Conservation (phyloP, 108 stramenopile genomes). For the Schizochytrium sp. region DNA sequence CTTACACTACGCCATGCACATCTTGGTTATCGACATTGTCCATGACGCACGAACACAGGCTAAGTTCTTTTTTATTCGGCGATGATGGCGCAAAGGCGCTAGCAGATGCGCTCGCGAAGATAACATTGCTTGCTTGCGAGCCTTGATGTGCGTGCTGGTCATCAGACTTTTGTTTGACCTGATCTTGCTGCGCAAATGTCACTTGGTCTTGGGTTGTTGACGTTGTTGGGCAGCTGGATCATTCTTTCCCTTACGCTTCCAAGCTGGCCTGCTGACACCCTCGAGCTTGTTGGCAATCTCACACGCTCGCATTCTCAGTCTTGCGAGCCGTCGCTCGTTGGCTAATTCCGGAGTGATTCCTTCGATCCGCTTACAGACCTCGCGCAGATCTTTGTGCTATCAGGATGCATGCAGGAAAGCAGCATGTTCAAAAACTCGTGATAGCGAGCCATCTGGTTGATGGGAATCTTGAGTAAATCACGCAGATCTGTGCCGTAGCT, state of each 20-base stretch:
- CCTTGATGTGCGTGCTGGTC: neutral
- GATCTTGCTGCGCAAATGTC: neutral
- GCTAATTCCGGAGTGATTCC: neutral
- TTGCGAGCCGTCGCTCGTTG: neutral
- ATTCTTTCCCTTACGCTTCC: neutral
- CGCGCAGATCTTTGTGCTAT: neutral
- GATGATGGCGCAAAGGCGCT: too few species aligned
- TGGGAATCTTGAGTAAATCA: neutral
- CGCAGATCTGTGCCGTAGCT: conserved; percentile 9
- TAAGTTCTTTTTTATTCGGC: too few species aligned
- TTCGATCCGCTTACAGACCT: neutral
- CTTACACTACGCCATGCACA: too few species aligned
- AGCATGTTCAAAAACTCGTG: conserved; percentile 8
- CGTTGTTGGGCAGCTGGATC: neutral
- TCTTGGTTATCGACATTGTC: too few species aligned
- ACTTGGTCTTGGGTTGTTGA: neutral
- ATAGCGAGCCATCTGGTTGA: conserved; percentile 13
- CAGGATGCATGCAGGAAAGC: conserved; percentile 10
- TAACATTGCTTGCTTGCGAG: neutral
- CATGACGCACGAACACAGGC: too few species aligned
- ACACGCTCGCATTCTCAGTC: neutral
- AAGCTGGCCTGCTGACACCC: neutral
- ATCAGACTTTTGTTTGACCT: too few species aligned
- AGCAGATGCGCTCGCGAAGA: too few species aligned
- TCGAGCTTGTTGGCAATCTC: neutral